Evolutionary conservation across 805 yeast genomes (phyloP), one percentile per base, ranked within the genome.

Genomic region (Starmerella kuoi): DNA sequence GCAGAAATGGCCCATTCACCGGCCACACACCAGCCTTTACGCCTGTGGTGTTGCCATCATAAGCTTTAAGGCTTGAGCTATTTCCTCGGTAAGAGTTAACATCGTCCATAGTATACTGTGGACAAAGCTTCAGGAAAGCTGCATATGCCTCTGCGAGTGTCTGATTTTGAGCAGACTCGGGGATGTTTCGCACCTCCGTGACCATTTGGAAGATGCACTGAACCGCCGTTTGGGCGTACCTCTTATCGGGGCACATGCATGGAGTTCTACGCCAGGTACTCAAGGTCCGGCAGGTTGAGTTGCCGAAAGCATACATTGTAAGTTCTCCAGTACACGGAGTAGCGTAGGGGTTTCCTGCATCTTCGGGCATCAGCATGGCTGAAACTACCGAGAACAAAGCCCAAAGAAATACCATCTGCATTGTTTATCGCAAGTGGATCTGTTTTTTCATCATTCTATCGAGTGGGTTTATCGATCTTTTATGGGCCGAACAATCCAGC

Each of bases 281-380:
- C 7, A 27, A 21, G 4, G 40, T 4, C n/a, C n/a, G 9, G 24
- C 45, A 40, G 25, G 31, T 21, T 11, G 24, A 2, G n/a, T 33
- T 31, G 2, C 41, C 39, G 19, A 43, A 46, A 6, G 20, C 35
- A 17, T 43, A 46, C 30, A 40, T 20, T 25, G 31, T 41, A 5
- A 40, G 9, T 5, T 26, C 18, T 11, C 46, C 42, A 3, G 35
- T 12, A 39, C 48, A 46, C 4, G 41, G 31, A 5, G 34, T 11
- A 20, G 30, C 39, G 22, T 31, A 24, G 1, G 50, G 50, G 24
- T 42, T 39, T 9, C 15, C n/a, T 4, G 45, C 40, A 14, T 21
- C 31, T 44, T 32, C 35, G 14, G 30, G 28, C 44, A 35, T 35
- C 18, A 42, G 38, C 46, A 42, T 42, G 32, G 44, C 41, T 18